Base-by-base conservation (phyloP, 495 filamentous ascomycete genomes). In the Bacidia gigantensis region DNA sequence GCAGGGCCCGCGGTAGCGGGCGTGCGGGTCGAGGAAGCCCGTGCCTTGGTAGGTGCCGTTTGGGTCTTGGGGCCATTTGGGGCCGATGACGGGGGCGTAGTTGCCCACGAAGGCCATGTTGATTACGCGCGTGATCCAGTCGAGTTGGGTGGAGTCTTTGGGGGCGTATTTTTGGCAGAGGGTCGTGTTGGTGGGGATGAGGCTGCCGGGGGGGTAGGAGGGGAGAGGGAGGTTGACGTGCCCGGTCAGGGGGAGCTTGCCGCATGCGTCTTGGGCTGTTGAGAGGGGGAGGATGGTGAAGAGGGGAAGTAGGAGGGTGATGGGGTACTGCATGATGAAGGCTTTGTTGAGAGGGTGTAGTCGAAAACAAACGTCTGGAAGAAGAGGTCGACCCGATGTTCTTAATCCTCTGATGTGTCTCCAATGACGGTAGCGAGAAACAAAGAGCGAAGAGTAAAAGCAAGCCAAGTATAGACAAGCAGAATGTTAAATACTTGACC, bases 41-140 rank as follows among this genome's bases (percentile, higher is more conserved):
- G 26, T 50, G 5, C 18, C 24, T 50, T 50, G 48, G 3, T 50
- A 50, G 5, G 48, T 41, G 48, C 48, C 48, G n/a, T 50, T 50
- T 11, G 48, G 29, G 29, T 38, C 26, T 23, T 20, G 20, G 1
- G 45, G 45, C 45, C 45, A 47, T 39, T 39, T 39, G 3, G 45
- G 45, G 17, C 25, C 45, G 3, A n/a, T 2, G 20, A 47, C 5
- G 11, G 48, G 48, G 5, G 26, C 48, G 39, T 38, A 50, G 48
- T 50, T n/a, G n/a, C 48, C 48, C 9, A 25, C 39, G 48, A 50
- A 50, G 17, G 48, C 48, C 5, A 50, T 18, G 26, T 50, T 50
- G 12, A 50, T 40, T 12, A 50, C 18, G 3, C 29, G 10, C 9
- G 48, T 50, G 25, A 50, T 40, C 48, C 48, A 50, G 29, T 18